Evolutionary conservation across 148 eudicot species (phyloP).

Genomic region (Dysphania ambrosioides): DNA sequence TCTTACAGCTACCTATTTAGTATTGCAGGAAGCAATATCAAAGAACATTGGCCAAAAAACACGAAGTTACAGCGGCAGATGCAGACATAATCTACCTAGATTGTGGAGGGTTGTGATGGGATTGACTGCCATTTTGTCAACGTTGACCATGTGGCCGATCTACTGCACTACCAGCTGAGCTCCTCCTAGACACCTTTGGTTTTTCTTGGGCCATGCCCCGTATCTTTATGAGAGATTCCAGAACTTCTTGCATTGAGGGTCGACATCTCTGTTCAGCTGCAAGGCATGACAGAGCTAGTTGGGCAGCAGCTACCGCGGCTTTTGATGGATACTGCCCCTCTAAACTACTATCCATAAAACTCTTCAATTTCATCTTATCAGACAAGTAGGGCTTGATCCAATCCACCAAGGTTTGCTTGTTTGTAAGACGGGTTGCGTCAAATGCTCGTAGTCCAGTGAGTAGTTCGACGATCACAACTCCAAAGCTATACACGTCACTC

Average conservation of each 20-base stretch:
- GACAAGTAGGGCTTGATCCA: conserved; percentile 68
- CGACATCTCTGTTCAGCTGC: conserved; percentile 44
- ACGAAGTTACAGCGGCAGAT: background rate
- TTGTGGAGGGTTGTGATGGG: conserved; percentile 27
- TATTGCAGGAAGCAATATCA: background rate
- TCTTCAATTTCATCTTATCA: conserved; percentile 48
- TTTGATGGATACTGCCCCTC: conserved; percentile 67
- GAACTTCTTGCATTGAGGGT: conserved; percentile 76
- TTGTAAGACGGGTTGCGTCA: conserved; percentile 51
- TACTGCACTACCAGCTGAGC: conserved; percentile 16
- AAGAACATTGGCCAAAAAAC: background rate
- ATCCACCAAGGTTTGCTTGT: conserved; percentile 41
- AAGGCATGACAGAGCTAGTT: conserved; percentile 64
- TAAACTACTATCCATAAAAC: conserved; percentile 61
- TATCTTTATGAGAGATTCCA: conserved; percentile 43
- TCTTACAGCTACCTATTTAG: background rate
- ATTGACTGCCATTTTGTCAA: conserved; percentile 26
- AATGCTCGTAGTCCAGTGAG: conserved; percentile 62
- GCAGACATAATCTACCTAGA: conserved; percentile 16
- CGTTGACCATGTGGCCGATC: conserved; percentile 25
- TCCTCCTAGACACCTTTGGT: conserved; percentile 37
- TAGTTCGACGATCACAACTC: conserved; percentile 75
- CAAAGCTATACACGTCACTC: conserved; percentile 82
- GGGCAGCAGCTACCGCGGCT: conserved; percentile 54
- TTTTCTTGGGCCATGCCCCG: conserved; percentile 34